A percentile compares a stretch with the other conserved stretches of the same genome.
Conservation (phyloP, 768 basidiomycete species). For the Rossbeevera mucosa region DNA sequence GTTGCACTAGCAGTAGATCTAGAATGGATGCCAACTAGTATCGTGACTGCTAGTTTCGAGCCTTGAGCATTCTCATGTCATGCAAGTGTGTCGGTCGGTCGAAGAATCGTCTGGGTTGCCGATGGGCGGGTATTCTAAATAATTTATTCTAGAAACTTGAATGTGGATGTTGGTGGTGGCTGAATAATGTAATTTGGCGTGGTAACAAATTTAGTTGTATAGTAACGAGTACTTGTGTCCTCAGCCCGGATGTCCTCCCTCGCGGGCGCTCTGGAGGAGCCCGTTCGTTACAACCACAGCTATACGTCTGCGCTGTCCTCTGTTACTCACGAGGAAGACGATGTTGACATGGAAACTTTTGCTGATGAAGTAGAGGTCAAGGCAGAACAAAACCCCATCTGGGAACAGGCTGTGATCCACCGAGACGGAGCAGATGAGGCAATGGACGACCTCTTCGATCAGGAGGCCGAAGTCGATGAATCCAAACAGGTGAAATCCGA, state of each 20-base stretch:
- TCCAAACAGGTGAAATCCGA: conserved; percentile 40
- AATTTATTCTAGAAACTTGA: conserved; percentile 18
- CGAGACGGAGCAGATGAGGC: conserved; percentile 40
- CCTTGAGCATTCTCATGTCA: neutral
- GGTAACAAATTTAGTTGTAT: conserved; percentile 14
- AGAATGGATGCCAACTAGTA: conserved; percentile 17
- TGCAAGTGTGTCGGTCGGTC: too few relatives aligned
- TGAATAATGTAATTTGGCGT: too few relatives aligned
- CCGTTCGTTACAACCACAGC: conserved; percentile 20
- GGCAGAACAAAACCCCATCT: conserved; percentile 11
- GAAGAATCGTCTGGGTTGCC: neutral
- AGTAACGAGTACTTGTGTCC: neutral
- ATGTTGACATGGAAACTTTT: conserved; percentile 40
- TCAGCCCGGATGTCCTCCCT: conserved; percentile 46
- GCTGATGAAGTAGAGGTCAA: conserved; percentile 14
- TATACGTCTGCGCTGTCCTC: conserved; percentile 11
- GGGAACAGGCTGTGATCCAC: conserved; percentile 16
- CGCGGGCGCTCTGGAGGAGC: conserved; percentile 50
- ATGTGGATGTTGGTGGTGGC: too few relatives aligned
- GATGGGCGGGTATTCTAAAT: conserved; percentile 1
- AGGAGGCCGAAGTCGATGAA: conserved; percentile 50
- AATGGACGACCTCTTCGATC: conserved; percentile 79
- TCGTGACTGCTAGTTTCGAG: conserved; percentile 13
- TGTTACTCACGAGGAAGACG: conserved; percentile 29
- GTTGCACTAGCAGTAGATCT: neutral